Conservation (phyloP, 2,329 filamentous ascomycete species). For the Bipolaris oryzae region DNA sequence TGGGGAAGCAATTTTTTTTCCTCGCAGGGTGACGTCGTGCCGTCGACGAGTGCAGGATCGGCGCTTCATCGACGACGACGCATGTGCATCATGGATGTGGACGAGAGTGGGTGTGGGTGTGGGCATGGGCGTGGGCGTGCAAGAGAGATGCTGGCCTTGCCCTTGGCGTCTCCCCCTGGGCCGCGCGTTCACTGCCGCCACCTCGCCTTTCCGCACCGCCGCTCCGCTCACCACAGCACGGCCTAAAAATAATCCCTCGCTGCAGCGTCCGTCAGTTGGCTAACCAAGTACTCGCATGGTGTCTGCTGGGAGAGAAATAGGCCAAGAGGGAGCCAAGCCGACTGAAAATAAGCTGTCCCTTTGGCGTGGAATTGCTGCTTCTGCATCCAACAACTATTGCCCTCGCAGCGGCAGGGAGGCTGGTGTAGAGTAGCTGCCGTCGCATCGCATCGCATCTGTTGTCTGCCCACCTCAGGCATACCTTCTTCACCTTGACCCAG, state of each 20-base stretch:
- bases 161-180: constrained; percentile 13
- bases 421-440: neutral
- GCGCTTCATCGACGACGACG: neutral
- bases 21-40: constrained; percentile 6
- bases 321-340: neutral
- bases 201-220: constrained; percentile 6
- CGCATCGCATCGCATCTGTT: too few relatives aligned
- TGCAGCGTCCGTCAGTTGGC: neutral
- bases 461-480: constrained; percentile 1
- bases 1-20: neutral
- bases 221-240: constrained; percentile 5
- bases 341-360: neutral
- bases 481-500: neutral
- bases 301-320: too few relatives aligned
- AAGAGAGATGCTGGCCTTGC: constrained; percentile 12
- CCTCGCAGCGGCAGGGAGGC: too few relatives aligned
- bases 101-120: neutral
- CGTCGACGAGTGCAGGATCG: neutral
- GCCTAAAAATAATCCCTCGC: constrained; percentile 8
- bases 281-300: too few relatives aligned
- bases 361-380: neutral
- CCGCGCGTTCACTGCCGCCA: constrained; percentile 5
- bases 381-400: neutral
- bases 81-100: neutral
- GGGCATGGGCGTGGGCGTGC: neutral